Evolutionary conservation across 352 stramenopile genomes (phyloP), one percentile per base, ranked within the genome.

Genomic region (Globisporangium uncinulatum): DNA sequence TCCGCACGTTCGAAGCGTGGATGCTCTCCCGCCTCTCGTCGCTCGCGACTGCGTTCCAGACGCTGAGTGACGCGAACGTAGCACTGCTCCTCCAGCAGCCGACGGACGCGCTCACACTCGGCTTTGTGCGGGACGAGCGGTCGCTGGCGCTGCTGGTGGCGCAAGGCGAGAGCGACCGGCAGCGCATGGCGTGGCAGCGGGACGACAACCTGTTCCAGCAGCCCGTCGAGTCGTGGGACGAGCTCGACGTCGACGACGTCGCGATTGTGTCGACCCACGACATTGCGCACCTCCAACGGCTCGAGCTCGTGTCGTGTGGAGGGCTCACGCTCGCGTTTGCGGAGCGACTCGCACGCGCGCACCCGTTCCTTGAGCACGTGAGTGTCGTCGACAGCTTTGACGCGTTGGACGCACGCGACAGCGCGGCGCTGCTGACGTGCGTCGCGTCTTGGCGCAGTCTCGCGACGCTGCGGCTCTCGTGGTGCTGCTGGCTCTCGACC

Each of bases 401-500:
- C 24, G 62, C 68, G 47, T 61, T 65, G 21, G 65, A 73, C 45
- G 65, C 67, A 24, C 68, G 73, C 32, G 63, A 76, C 29, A 73
- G 74, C 44, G 65, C 66, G 11, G 67, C 66, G 31, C 50, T 89
- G n/a, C 57, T 92, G 17, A 63, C 70, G 45, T 65, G 84, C 31
- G 54, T 92, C 15, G 64, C 76, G 19, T 68, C 63, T 41, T 88
- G 69, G 56, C 75, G 76, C 19, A 59, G 62, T 13, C 75, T 92
- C 43, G 83, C 82, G 66, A 77, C 75, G 44, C 58, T 92, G 49
- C 74, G 78, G 39, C 78, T 92, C 41, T 87, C 81, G n/a, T 92
- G 81, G 81, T 92, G 81, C 66, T 82, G 75, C 59, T 92, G 81
- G 81, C 72, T 92, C 52, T 86, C 79, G 24, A 92, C 79, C 21